These are phyloP conservation scores for Pythium brassicae DNA, from an alignment of 352 stramenopile genomes.

Conservation along the genomic window DNA sequence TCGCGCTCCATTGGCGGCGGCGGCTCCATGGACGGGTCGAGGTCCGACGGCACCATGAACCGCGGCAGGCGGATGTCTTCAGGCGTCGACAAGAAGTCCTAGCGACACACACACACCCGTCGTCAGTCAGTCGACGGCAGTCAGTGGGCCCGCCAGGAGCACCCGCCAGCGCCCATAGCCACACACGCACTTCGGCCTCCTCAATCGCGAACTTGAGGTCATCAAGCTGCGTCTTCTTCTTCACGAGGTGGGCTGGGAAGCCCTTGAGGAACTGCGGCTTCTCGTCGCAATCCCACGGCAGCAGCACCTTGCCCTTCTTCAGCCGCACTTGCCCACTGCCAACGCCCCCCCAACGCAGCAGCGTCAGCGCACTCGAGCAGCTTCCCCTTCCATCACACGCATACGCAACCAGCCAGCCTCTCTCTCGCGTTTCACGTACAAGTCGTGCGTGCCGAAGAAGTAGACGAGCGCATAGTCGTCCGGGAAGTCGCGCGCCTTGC, in stretches of 20 bases:
- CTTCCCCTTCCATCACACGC: too few relatives aligned
- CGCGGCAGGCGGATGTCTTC: constrained; percentile 71
- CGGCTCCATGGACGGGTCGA: constrained; percentile 69
- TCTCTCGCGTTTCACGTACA: constrained; percentile 38
- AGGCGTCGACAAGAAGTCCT: constrained; percentile 73
- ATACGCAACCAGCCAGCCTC: too few relatives aligned
- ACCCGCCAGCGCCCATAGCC: background rate
- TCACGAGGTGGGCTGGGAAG: constrained; percentile 59
- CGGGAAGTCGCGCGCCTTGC: constrained; percentile 70
- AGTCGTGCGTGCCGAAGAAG: constrained; percentile 80
- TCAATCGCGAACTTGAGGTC: constrained; percentile 48
- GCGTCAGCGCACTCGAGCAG: too few relatives aligned
- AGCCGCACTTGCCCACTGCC: constrained; percentile 46
- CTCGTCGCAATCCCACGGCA: constrained; percentile 68
- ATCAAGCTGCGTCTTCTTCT: constrained; percentile 53
- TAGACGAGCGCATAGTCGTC: constrained; percentile 76
- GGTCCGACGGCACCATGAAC: constrained; percentile 78
- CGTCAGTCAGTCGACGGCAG: too few relatives aligned
- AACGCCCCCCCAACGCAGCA: constrained; percentile 7
- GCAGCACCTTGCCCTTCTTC: constrained; percentile 63
- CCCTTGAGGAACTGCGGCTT: constrained; percentile 69
- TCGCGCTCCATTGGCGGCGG: constrained; percentile 33
- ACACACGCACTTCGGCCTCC: constrained; percentile 39
- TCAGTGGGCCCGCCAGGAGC: too few relatives aligned
- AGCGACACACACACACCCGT: too few relatives aligned